Evolutionary conservation across 306 rosid genomes (phyloP).

Genomic region (Vigna unguiculata): DNA sequence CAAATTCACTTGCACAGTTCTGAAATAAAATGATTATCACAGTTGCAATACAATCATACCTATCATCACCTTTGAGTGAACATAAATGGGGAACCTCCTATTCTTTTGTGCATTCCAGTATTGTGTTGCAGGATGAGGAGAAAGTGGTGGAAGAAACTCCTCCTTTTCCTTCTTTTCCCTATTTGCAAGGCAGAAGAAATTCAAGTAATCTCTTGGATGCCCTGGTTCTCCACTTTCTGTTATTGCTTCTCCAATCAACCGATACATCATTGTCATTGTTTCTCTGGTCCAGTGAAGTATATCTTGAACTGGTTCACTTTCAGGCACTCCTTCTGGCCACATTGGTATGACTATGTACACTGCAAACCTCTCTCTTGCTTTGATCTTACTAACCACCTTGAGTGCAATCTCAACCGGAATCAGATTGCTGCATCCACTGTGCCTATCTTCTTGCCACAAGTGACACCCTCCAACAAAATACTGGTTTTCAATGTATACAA

Average conservation of each 20-base stretch:
- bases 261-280: constrained; percentile 91
- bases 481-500: constrained; percentile 91
- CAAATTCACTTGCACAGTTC: not conserved
- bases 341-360: constrained; percentile 90
- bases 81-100: constrained; percentile 96
- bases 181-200: constrained; percentile 93
- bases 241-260: constrained; percentile 82
- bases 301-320: constrained; percentile 84
- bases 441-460: constrained; percentile 76
- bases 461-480: constrained; percentile 93
- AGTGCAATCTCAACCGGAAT: constrained; percentile 92
- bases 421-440: constrained; percentile 81
- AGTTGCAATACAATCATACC: constrained; percentile 56
- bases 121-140: constrained; percentile 71
- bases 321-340: constrained; percentile 98
- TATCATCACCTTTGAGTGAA: constrained; percentile 96
- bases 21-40: not conserved
- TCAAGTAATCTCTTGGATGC: constrained; percentile 89
- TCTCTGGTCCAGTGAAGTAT: constrained; percentile 88
- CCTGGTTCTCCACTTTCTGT: constrained; percentile 65
- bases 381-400: constrained; percentile 78
- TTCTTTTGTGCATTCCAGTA: constrained; percentile 84
- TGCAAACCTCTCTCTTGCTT: constrained; percentile 77
- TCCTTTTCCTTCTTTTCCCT: constrained; percentile 67
- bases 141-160: constrained; percentile 73